Conservation (phyloP, 2,329 filamentous ascomycete genomes). For the Alternaria solani region DNA sequence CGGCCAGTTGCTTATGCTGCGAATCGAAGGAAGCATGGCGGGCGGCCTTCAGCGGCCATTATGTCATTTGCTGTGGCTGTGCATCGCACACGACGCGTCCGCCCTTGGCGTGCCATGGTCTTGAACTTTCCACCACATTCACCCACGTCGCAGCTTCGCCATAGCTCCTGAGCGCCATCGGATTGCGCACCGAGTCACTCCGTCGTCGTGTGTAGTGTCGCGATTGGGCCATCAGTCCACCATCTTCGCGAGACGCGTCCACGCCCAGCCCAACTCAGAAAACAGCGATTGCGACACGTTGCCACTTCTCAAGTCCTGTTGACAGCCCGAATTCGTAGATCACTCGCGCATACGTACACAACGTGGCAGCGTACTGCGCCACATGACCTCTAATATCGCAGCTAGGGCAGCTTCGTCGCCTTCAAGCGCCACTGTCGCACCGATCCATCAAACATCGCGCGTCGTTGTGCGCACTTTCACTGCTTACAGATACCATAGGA, state of each 20-base stretch:
- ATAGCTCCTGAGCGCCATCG: neutral
- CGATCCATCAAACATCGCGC: neutral
- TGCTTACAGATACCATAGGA: neutral
- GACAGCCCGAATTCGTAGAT: neutral
- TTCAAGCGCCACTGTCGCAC: neutral
- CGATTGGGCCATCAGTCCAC: neutral
- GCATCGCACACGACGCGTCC: slow-evolving; percentile 7
- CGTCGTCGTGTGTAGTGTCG: neutral
- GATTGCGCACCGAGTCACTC: neutral
- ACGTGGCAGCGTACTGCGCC: neutral
- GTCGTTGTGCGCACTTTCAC: neutral
- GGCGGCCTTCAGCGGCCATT: slow-evolving; percentile 1
- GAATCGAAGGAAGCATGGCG: slow-evolving; percentile 8
- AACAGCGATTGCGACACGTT: neutral
- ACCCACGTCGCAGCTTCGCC: neutral
- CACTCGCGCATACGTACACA: neutral
- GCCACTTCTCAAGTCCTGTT: neutral
- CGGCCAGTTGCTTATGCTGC: slow-evolving; percentile 6
- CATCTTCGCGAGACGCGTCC: neutral
- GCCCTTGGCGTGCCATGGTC: neutral
- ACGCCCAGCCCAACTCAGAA: neutral
- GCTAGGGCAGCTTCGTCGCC: neutral
- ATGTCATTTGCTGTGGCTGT: slow-evolving; percentile 10
- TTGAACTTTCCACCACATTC: neutral
- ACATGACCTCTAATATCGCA: neutral